Evolutionary conservation across 2,329 filamentous ascomycete genomes (phyloP).

Genomic region (Hypoxylon rubiginosum): DNA sequence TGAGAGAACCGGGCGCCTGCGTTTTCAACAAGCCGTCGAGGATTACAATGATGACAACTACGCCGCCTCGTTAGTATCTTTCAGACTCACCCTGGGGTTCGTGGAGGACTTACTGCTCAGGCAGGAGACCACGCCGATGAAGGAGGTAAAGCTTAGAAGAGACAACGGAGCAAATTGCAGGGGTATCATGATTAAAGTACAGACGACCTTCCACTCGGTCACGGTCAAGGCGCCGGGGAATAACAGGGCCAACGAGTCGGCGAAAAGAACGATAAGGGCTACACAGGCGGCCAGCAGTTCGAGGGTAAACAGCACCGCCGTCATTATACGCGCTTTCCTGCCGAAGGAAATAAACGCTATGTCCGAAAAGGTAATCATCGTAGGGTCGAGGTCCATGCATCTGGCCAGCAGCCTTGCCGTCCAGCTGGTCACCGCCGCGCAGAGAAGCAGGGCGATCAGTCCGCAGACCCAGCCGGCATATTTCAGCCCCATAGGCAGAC

Average conservation of each 20-base stretch:
- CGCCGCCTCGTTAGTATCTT: constrained; percentile 17
- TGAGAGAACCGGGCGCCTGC: constrained; percentile 82
- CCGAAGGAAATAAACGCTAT: constrained; percentile 93
- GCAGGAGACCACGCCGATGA: constrained; percentile 91
- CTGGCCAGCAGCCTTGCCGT: constrained; percentile 88
- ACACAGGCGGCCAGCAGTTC: constrained; percentile 92
- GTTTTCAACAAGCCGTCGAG: constrained; percentile 89
- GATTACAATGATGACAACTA: constrained; percentile 87
- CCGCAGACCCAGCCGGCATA: constrained; percentile 92
- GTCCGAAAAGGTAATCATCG: constrained; percentile 93
- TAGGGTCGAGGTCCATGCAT: constrained; percentile 88
- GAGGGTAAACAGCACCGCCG: constrained; percentile 87
- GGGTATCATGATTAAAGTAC: constrained; percentile 81
- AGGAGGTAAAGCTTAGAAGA: constrained; percentile 88
- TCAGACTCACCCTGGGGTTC: background rate
- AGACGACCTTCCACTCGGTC: constrained; percentile 86
- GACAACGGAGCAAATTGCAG: constrained; percentile 88
- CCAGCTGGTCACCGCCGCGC: constrained; percentile 83
- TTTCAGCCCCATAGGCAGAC: constrained; percentile 87
- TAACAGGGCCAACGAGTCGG: constrained; percentile 85
- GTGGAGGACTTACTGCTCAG: constrained; percentile 78
- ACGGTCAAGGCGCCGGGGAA: constrained; percentile 77
- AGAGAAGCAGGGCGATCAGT: constrained; percentile 78
- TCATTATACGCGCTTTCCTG: constrained; percentile 81
- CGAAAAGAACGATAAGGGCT: constrained; percentile 73